These are phyloP conservation scores for Solanum pimpinellifolium DNA, from an alignment of 257 asterid genomes.

Conservation along the genomic window DNA sequence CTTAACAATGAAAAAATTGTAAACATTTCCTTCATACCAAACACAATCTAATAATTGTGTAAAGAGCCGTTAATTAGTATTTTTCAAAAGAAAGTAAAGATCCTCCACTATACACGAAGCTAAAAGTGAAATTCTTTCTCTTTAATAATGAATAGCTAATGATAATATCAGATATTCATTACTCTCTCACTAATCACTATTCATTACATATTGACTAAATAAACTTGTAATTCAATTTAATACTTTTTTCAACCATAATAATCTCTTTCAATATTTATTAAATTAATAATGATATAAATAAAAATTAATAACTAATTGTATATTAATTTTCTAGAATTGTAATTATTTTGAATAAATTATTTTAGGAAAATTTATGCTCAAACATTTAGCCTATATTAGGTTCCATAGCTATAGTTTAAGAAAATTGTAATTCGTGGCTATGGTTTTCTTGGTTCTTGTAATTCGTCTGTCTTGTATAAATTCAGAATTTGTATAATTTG, in stretches of 20 bases:
- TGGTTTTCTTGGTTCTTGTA: rapidly evolving
- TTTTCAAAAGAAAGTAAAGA: not conserved
- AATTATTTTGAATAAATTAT: not conserved
- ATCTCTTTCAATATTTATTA: not conserved
- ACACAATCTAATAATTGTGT: not conserved
- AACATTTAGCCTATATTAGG: not conserved
- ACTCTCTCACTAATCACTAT: not conserved
- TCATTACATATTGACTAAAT: not conserved
- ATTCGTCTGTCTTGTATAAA: not conserved
- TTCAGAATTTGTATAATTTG: not conserved
- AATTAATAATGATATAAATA: not conserved
- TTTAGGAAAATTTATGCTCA: not conserved
- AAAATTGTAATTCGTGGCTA: not conserved
- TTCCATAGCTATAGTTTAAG: not conserved
- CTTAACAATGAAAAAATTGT: too few species aligned
- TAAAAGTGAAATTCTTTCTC: not conserved
- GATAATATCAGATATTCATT: not conserved
- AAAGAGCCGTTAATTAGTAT: not conserved
- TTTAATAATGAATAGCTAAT: not conserved
- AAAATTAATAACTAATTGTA: not conserved
- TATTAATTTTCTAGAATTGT: not conserved
- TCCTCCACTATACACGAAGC: not conserved
- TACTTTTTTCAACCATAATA: not conserved
- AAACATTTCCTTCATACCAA: not conserved
- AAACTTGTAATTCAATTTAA: not conserved